Percentiles rank a stretch among this genome's conserved stretches.
phyloP scores from a whole-genome alignment of 345 rosid species.

The Corchorus olitorius region DNA sequence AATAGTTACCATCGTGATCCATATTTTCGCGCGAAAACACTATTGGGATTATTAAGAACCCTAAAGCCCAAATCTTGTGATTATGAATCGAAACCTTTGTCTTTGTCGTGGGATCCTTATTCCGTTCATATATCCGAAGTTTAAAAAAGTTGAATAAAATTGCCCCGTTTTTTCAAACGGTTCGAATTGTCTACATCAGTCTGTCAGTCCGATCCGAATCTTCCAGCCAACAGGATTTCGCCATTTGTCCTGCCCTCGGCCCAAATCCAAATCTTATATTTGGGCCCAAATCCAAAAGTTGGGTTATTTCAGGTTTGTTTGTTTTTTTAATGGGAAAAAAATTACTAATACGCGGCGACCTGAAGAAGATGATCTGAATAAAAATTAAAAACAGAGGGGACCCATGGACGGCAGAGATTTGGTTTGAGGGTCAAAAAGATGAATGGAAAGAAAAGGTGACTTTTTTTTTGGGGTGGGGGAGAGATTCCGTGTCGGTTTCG shows the following conservation, averaged over 20 bases:
- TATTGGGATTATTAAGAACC: not conserved
- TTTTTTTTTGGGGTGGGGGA: not conserved
- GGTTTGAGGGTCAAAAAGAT: not conserved
- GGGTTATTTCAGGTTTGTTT: no score
- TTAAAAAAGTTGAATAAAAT: not conserved
- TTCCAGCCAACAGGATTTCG: not conserved
- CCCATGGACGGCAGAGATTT: conserved; percentile 7
- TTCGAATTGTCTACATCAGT: not conserved
- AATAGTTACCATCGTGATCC: conserved; percentile 29
- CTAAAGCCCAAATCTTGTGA: conserved; percentile 15
- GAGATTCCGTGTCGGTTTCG: not conserved
- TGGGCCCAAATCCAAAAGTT: not conserved
- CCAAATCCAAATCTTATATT: not conserved
- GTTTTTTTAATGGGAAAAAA: no score
- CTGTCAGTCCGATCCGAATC: not conserved
- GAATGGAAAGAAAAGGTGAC: not conserved
- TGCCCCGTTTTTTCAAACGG: not conserved
- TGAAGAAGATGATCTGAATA: not conserved
- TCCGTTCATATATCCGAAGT: not conserved
- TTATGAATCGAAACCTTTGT: not conserved
- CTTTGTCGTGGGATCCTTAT: not conserved
- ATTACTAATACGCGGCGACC: conserved; percentile 35
- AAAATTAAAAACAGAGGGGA: not conserved
- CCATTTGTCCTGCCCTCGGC: not conserved
- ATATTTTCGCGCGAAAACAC: conserved; percentile 15